These are phyloP conservation scores for Colletotrichum euphorbiae DNA, from an alignment of 2,329 filamentous ascomycete genomes.

Conservation along the genomic window DNA sequence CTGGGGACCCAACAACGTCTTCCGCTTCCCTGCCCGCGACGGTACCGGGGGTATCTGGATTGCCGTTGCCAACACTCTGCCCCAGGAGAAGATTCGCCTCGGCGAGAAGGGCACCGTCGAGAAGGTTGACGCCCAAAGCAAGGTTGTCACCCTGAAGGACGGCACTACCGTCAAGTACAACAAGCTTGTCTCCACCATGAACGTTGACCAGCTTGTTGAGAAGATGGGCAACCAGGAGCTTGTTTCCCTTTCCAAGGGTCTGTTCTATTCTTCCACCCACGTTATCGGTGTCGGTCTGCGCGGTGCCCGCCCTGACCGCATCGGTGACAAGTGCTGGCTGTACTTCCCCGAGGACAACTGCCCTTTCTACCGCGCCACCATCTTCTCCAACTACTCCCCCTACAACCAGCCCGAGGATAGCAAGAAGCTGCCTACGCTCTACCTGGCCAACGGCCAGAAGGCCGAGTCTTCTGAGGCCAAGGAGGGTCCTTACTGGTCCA, in stretches of 20 bases:
- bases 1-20: conserved; percentile 98
- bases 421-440: conserved; percentile 86
- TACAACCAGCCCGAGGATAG: conserved; percentile 92
- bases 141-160: conserved; percentile 84
- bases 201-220: conserved; percentile 88
- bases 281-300: conserved; percentile 96
- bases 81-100: conserved; percentile 90
- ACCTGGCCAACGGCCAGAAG: conserved; percentile 87
- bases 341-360: conserved; percentile 99
- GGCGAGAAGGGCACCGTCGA: conserved; percentile 86
- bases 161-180: conserved; percentile 91
- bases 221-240: conserved; percentile 90
- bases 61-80: conserved; percentile 91
- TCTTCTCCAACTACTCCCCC: conserved; percentile 99
- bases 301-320: conserved; percentile 90
- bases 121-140: conserved; percentile 87
- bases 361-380: conserved; percentile 99
- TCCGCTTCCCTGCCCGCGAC: conserved; percentile 95
- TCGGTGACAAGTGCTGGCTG: conserved; percentile 99
- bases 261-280: conserved; percentile 97
- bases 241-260: conserved; percentile 83
- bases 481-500: conserved; percentile 98
- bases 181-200: conserved; percentile 96
- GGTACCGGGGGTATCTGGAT: conserved; percentile 99
- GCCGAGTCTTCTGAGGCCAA: conserved; percentile 77